phyloP scores from a whole-genome alignment of 345 rosid genomes.

The Aquilaria malaccensis region DNA sequence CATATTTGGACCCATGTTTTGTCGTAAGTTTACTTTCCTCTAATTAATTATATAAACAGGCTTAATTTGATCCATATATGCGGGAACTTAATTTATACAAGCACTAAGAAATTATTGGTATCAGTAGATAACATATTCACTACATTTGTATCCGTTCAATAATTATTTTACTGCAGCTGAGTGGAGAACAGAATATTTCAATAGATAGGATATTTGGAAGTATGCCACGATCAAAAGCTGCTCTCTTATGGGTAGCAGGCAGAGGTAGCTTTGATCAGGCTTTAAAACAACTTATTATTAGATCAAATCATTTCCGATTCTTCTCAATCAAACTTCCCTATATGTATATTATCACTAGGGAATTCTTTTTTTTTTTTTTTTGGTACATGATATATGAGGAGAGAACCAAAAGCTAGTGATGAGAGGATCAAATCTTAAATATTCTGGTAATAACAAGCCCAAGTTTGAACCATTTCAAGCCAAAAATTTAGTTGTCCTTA shows the following conservation, averaged over 20 bases:
- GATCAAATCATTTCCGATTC: neutral
- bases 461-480: too few relatives aligned
- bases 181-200: slow-evolving; percentile 18
- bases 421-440: too few relatives aligned
- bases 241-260: neutral
- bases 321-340: neutral
- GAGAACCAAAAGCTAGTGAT: too few relatives aligned
- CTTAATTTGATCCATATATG: neutral
- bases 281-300: neutral
- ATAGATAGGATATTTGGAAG: slow-evolving; percentile 1
- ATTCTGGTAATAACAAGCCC: too few relatives aligned
- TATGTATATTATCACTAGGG: too few relatives aligned
- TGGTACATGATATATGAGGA: too few relatives aligned
- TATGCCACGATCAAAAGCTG: neutral
- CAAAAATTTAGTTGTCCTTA: too few relatives aligned
- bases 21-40: slow-evolving; percentile 38
- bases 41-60: neutral
- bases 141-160: neutral
- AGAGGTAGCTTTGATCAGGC: neutral
- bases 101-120: neutral
- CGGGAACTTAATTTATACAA: neutral
- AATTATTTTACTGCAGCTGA: neutral
- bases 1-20: slow-evolving; percentile 62
- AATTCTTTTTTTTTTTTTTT: too few relatives aligned
- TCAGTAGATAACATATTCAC: neutral